Evolutionary conservation across 2,329 filamentous ascomycete species (phyloP), one percentile per base, ranked within the genome.

Genomic region (Alternaria panax): DNA sequence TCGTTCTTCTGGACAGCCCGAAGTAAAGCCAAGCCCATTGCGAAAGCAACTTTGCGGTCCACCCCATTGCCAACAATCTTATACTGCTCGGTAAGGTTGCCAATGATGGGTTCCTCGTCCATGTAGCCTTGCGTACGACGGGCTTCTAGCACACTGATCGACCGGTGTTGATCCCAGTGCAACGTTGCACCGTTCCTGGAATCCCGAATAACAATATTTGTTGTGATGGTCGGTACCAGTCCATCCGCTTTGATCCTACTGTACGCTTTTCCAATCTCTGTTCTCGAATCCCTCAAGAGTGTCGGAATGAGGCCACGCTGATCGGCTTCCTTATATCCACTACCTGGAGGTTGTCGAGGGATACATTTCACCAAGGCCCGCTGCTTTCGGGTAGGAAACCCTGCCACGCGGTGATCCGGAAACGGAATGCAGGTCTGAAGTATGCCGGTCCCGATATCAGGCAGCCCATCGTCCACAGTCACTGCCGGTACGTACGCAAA

Each of bases 61-160:
- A 96, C 92, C 27, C 88, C 91, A 74, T 96, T 96, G 0, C 92
- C 92, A 0, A 93, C 81, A 20, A 92, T 86, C 54, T 83, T 85
- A 79, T 86, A 88, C 70, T 92, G 88, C 1, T 87, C 79, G 0
- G 36, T 9, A 0, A 83, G 74, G 0, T 54, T 69, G 0, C 91
- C 91, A 1, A 93, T 75, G 0, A 96, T 74, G 0, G 93, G 84
- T 57, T 94, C 92, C 6, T 87, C 64, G 55, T 94, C 90, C 0
- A 82, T 86, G 40, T 90, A 87, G 0, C 90, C 89, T 73, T 95
- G 92, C 0, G 88, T 89, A 2, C 90, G 81, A 1, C 89, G 79
- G 0, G 83, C 85, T 74, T 95, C 92, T 79, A 89, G 82, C 2
- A 94, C 75, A 0, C 84, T 88, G 0, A 92, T 67, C 0, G 84